Base-by-base conservation (phyloP, 164 flowering plant species). In the Nelumbo lutea region DNA sequence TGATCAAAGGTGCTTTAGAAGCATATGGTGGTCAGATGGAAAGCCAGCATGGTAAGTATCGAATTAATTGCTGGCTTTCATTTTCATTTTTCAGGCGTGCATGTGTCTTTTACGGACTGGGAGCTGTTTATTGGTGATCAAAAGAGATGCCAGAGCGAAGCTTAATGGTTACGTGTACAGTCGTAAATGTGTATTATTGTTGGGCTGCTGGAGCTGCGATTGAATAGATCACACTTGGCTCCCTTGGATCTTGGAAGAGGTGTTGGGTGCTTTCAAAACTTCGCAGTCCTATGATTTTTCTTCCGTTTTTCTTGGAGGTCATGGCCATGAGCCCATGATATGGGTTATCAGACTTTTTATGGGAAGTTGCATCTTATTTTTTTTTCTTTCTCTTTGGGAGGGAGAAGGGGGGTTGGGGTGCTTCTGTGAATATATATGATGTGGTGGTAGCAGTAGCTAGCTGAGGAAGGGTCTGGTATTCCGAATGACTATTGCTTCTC, bases 41-140 rank as follows among this genome's bases (percentile, higher is more conserved):
- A 78, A 83, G 83, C 85, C 85, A 78, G 83, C 76, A 77, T 3
- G 78, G 85, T 79, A 82, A 79, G 85, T 75, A 15, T 69, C 10
- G 9, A 48, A 50, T 61, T 53, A 14, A 62, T 8, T 42, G 71
- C 71, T 69, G 71, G 71, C 71, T 60, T 60, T 60, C 71, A 40
- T 60, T 61, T 42, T 61, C 39, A 8, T 50, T 69, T 69, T 50
- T 61, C 71, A 69, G 53, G 70, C 44, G 15, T 45, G 15, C 50
- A 5, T 40, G 56, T 46, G 55, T 57, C 27, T 9, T 59, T 59
- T 11, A 14, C 42, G 11, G 42, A 41, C 42, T 69, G 42, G 65
- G 66, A 14, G 65, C 27, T 52, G 56, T 5, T 27, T 27, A 27
- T 0, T 11, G 60, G 58, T 42, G 57, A 48, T 60, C 59, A n/a